Evolutionary conservation across 345 rosid species (phyloP).

Genomic region (Streptanthus diversifolius): DNA sequence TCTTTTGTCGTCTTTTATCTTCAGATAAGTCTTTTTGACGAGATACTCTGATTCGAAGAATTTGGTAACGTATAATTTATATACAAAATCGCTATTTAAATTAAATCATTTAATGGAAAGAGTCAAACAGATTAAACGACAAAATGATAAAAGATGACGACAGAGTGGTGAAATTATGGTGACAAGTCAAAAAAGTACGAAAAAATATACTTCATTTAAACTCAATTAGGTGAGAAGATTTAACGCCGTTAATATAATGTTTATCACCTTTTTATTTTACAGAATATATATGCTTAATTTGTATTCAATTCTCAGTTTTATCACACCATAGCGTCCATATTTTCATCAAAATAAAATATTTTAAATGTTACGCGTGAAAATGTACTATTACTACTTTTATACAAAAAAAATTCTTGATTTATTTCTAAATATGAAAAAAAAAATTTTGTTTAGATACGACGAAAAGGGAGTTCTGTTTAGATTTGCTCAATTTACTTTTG

Average conservation of each 20-base stretch:
- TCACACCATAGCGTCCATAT: not conserved
- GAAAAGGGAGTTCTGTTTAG: not conserved
- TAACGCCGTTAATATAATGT: not conserved
- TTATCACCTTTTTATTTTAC: not conserved
- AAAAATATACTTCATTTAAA: not conserved
- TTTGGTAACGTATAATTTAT: constrained; percentile 13
- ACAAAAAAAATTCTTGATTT: not conserved
- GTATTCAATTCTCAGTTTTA: not conserved
- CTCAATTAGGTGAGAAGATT: not conserved
- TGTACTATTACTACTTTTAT: not conserved
- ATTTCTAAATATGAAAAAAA: not conserved
- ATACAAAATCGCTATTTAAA: not conserved
- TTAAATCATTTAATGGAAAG: not conserved
- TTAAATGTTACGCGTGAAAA: not conserved
- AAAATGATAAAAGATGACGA: constrained; percentile 20
- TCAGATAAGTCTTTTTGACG: not conserved
- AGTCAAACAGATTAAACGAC: constrained; percentile 22
- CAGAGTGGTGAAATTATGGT: constrained; percentile 35
- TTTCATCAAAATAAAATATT: not conserved
- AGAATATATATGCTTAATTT: not conserved
- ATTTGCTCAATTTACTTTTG: not conserved
- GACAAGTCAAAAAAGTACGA: not conserved
- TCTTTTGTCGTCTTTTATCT: not conserved
- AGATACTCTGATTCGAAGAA: constrained; percentile 10
- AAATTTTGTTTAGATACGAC: not conserved